These are phyloP conservation scores for Asterella californica DNA, from an alignment of 225 moss, liverwort and hornwort genomes.

Conservation along the genomic window DNA sequence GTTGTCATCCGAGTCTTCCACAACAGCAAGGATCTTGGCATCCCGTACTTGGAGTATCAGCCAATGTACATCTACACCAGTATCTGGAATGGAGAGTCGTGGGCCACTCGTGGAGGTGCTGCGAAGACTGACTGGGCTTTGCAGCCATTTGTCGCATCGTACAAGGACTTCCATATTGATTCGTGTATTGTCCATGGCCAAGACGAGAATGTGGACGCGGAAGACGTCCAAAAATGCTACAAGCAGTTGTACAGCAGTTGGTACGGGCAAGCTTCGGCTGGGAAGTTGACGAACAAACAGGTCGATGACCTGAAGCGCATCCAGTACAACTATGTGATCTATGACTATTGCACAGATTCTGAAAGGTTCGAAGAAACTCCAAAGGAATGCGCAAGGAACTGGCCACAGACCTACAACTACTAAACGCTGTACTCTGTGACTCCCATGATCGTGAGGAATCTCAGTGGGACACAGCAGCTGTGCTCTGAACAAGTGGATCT, in stretches of 20 bases:
- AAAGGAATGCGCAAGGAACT: constrained; percentile 36
- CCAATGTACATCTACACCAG: constrained; percentile 69
- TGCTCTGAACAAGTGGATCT: no score
- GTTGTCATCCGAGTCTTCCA: constrained; percentile 57
- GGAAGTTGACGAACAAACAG: constrained; percentile 20
- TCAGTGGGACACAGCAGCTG: no score
- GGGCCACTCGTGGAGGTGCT: constrained; percentile 68
- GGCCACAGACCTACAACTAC: constrained; percentile 9
- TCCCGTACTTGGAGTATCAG: constrained; percentile 59
- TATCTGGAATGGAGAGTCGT: constrained; percentile 57
- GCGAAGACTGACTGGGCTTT: constrained; percentile 54
- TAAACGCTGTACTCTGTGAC: no score
- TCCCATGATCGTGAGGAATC: no score
- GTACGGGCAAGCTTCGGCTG: constrained; percentile 18
- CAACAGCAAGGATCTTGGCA: constrained; percentile 51
- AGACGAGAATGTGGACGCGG: background rate
- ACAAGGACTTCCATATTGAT: constrained; percentile 60
- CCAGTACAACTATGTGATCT: constrained; percentile 23
- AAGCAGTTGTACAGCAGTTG: constrained; percentile 10
- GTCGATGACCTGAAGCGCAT: constrained; percentile 27
- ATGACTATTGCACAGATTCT: constrained; percentile 42
- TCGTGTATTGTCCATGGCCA: constrained; percentile 39
- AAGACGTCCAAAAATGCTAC: constrained; percentile 19
- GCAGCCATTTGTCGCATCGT: constrained; percentile 58
- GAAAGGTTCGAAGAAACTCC: constrained; percentile 23